Evolutionary conservation across 2,329 filamentous ascomycete genomes (phyloP).

Genomic region (Herpotrichia juniperi): DNA sequence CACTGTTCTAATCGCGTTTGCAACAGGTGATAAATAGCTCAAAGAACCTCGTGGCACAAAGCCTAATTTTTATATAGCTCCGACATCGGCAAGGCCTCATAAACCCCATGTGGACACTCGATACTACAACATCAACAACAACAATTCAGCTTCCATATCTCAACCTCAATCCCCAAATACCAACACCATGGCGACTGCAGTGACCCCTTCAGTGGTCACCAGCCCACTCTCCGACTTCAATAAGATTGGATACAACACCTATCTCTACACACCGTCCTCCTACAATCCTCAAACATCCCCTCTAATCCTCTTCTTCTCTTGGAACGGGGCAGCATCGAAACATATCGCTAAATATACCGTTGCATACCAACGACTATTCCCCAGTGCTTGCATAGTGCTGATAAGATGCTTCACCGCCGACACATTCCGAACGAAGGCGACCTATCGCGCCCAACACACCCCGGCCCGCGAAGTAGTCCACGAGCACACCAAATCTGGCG

Average conservation of each 20-base stretch:
- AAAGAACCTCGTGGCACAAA: no score
- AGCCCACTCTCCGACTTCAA: constrained; percentile 37
- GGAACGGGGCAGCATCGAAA: constrained; percentile 42
- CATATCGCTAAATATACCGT: constrained; percentile 47
- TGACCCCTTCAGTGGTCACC: background rate
- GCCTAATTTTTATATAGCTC: no score
- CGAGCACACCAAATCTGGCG: constrained; percentile 26
- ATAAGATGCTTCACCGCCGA: constrained; percentile 35
- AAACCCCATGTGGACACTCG: background rate
- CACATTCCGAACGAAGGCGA: constrained; percentile 29
- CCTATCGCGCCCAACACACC: constrained; percentile 21
- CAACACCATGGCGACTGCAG: background rate
- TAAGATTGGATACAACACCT: constrained; percentile 42
- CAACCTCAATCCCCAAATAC: no score
- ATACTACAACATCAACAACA: background rate
- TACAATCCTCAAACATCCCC: constrained; percentile 20
- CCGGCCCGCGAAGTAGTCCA: constrained; percentile 35
- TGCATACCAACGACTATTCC: constrained; percentile 38
- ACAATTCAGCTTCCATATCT: no score
- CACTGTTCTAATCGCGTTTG: no score
- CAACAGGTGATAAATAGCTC: no score
- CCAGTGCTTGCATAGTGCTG: constrained; percentile 37
- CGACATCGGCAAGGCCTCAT: no score
- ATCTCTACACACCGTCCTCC: constrained; percentile 31
- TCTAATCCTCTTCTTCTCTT: constrained; percentile 40